Conservation (phyloP, 2,329 filamentous ascomycete genomes). For the Neobulgaria alba region DNA sequence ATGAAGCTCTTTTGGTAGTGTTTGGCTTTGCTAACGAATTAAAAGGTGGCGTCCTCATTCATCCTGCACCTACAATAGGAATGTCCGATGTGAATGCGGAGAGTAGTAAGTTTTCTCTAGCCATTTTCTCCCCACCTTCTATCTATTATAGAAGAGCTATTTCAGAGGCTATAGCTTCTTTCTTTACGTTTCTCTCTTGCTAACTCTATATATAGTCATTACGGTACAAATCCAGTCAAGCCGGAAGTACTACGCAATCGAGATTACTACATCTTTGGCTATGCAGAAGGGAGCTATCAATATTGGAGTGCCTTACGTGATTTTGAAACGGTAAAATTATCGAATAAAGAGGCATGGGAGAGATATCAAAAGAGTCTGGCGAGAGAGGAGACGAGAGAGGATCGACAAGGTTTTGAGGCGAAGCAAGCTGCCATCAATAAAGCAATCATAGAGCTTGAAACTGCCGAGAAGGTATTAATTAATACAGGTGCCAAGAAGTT, state of each 20-base stretch:
- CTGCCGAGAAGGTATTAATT: constrained; percentile 46
- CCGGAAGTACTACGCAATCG: constrained; percentile 34
- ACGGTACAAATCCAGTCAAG: constrained; percentile 2
- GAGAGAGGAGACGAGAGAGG: constrained; percentile 1
- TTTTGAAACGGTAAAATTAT: constrained; percentile 9
- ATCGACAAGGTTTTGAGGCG: constrained; percentile 34
- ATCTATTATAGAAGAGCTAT: too few species aligned
- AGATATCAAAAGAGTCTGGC: constrained; percentile 28
- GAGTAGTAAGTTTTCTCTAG: too few species aligned
- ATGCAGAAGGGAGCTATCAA: constrained; percentile 49
- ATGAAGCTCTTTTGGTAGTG: too few species aligned
- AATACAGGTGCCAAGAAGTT: constrained; percentile 58
- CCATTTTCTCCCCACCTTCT: background rate
- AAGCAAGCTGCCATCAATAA: constrained; percentile 48
- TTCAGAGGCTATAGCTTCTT: too few species aligned
- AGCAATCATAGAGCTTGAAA: constrained; percentile 42
- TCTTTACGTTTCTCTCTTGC: background rate
- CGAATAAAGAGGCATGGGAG: constrained; percentile 30
- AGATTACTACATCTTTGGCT: constrained; percentile 39
- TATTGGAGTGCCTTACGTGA: constrained; percentile 29
- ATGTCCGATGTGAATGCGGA: too few species aligned
- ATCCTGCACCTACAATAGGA: too few species aligned
- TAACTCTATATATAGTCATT: constrained; percentile 10
- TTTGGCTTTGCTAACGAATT: too few species aligned
- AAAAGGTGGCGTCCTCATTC: too few species aligned